phyloP scores from a whole-genome alignment of 148 eudicot species.

The Cornus kousa region DNA sequence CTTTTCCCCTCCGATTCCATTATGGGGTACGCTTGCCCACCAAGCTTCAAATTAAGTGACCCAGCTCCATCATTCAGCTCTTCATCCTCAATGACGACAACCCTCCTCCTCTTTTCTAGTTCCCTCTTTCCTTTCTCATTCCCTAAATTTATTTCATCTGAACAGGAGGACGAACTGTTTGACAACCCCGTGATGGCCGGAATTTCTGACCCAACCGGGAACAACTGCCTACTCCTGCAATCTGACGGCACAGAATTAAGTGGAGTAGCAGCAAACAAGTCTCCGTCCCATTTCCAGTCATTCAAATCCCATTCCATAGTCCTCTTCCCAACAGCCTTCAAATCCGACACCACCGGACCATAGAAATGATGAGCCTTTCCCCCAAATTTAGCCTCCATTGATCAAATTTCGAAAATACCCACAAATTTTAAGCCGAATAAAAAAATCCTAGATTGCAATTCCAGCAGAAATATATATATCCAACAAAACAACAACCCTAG shows the following conservation, averaged over 20 bases:
- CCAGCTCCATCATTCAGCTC: constrained; percentile 44
- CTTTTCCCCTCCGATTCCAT: constrained; percentile 46
- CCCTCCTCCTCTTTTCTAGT: constrained; percentile 52
- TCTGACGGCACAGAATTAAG: constrained; percentile 46
- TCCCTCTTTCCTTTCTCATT: constrained; percentile 50
- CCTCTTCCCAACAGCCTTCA: constrained; percentile 61
- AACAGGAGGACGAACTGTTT: constrained; percentile 35
- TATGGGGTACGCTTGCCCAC: constrained; percentile 64
- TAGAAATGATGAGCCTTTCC: constrained; percentile 44
- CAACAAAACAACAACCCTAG: constrained; percentile 4
- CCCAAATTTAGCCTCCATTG: constrained; percentile 59
- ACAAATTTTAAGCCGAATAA: constrained; percentile 2
- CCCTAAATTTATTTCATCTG: constrained; percentile 26
- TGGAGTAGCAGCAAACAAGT: constrained; percentile 59
- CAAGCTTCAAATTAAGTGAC: constrained; percentile 70
- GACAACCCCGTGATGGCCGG: constrained; percentile 23
- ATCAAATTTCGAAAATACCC: constrained; percentile 7
- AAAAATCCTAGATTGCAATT: constrained; percentile 9
- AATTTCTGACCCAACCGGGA: constrained; percentile 44
- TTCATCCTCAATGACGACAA: constrained; percentile 41
- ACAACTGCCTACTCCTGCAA: constrained; percentile 56
- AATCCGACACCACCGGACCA: constrained; percentile 46
- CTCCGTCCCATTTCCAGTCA: constrained; percentile 96
- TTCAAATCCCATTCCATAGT: constrained; percentile 87
- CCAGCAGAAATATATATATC: constrained; percentile 3